Base-by-base conservation (phyloP, 108 stramenopile species). In the Cyclotella distinguenda region DNA sequence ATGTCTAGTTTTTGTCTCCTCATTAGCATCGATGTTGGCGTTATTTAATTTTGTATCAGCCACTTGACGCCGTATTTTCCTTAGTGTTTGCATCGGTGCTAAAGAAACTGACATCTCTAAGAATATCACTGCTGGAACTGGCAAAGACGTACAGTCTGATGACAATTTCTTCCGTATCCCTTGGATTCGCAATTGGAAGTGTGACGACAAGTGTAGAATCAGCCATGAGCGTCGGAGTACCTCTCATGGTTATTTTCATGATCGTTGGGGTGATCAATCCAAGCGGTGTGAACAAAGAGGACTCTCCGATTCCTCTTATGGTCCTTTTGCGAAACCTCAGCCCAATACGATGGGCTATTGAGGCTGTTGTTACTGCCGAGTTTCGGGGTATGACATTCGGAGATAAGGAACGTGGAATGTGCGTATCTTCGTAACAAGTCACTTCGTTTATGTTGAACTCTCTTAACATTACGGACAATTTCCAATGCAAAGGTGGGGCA, bases 211-310 rank as follows among this genome's bases (percentile, higher is more conserved):
- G 64, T 21, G 78, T 66, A 25, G 85, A 90, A 43, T 44, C 81
- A n/a, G 88, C 94, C 21, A 74, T 89, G 74, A 79, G 75, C 8
- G 40, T 69, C 16, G 83, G 85, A 22, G 52, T 80, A 19, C 74
- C 80, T 8, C 28, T 82, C 15, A 74, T 82, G 63, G 75, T 80
- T 11, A 74, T 84, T 9, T 74, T 80, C 44, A 80, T 89, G 63
- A 77, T 88, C 9, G 72, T 90, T 32, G 78, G 90, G 25, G 84
- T 91, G n/a, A 90, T 95, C 45, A 92, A 92, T 54, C 94, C 94
- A 19, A 86, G 84, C 51, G 94, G 94, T 3, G 84, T 85, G 4
- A 72, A 78, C 61, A 25, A 68, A 8, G 59, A 84, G 2, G 67
- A 67, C 0, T 44, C 82, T 4, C 72, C 74, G 8, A 88, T 85